Evolutionary conservation across 2,329 filamentous ascomycete genomes (phyloP), one percentile per base, ranked within the genome.

Genomic region (Curvularia hawaiiensis): DNA sequence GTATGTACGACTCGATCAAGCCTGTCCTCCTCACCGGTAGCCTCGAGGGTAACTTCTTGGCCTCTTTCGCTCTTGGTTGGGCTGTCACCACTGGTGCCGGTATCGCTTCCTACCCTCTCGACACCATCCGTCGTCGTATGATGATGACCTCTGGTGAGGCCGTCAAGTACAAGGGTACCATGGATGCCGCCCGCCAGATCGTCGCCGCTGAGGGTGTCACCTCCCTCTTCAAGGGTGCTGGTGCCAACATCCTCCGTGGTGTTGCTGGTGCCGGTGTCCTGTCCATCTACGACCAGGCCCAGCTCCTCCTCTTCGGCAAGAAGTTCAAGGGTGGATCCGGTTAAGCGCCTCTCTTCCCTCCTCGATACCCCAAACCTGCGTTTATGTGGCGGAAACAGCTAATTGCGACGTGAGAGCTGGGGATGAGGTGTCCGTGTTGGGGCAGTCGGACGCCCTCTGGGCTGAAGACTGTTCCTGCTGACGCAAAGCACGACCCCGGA

Each of bases 241-340:
- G 95, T 92, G 95, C 95, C 89, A 99, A 99, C 92, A 99, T 99
- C 80, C 95, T 99, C 85, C 95, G 95, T 97, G 96, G 95, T 97
- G 95, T 99, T 79, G 95, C 95, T 79, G 96, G 95, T 92, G 95
- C 95, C 86, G 95, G 95, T 99, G 95, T 99, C 80, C 88, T 99
- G 81, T 99, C 95, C 83, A 97, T 99, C 92, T 99, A 99, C 86
- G 95, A 99, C 83, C 94, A 98, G 88, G 91, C 91, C 82, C 95
- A 99, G 90, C 88, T 99, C 81, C 84, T 99, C 82, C 84, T 99
- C 83, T 99, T 99, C 91, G 95, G 95, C 83, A 98, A 99, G 93
- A 91, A 92, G 87, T 99, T 93, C 93, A 96, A 96, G 82, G 77
- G 76, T 76, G 77, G 77, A 73, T 79, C 77, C 59, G 77, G 77